Evolutionary conservation across 176 grass and related monocot genomes (phyloP), one percentile per base, ranked within the genome.

Genomic region (Rhynchospora breviuscula): DNA sequence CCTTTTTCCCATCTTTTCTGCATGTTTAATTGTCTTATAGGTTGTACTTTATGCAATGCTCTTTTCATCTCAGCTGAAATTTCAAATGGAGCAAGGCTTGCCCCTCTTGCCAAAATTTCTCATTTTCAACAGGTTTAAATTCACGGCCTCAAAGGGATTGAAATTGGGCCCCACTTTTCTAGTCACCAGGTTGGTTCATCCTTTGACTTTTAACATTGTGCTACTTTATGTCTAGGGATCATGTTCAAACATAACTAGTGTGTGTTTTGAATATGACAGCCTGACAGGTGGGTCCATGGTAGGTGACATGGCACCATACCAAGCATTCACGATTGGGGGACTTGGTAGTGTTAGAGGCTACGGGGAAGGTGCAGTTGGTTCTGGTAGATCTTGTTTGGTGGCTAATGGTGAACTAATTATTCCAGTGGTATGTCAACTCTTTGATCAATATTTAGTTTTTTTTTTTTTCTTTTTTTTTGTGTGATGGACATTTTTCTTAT

Each of bases 41-140:
- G 33, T 23, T 53, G 35, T 76, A 62, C 57, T 81, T 90, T 54
- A 70, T 63, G 3, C 35, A 43, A 43, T 73, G 64, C 49, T 82
- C 49, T 51, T 68, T 74, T 63, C 35, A 51, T 87, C 59, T 62
- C 87, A 99, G 96, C 86, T 95, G 82, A 95, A 93, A 75, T 91
- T 99, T 78, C 89, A 98, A 91, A 91, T 98, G 93, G 96, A 98
- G 80, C 96, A 98, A 93, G 93, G 96, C 81, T 88, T 98, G 61
- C 96, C 93, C 64, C 82, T 98, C 63, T 80, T 95, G 73, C 93
- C 96, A 45, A 98, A 90, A 67, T 95, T 83, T 78, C 63, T 95
- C 10, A 90, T 90, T 87, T 99, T 99, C 80, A 99, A 95, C 79
- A 87, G 89, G 88, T 91, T 99, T 75, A 99, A 95, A 79, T 95